Evolutionary conservation across 1,139 yeast genomes (phyloP).

Genomic region (Zygoascus hellenicus): DNA sequence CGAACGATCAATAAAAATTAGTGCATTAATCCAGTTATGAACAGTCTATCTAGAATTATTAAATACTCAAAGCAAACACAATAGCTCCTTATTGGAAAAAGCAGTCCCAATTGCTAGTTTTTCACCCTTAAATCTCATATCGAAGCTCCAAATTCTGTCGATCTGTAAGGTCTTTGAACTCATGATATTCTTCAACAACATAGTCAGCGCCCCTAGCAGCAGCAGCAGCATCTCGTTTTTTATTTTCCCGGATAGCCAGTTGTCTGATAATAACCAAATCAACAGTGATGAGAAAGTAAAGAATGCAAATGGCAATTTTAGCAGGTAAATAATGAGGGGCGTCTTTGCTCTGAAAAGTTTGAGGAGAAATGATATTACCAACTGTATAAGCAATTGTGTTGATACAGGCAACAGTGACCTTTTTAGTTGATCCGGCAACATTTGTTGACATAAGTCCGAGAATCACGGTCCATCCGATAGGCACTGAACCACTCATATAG

Average conservation of each 20-base stretch:
- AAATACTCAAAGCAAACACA: no score
- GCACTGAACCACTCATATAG: slow-evolving; percentile 24
- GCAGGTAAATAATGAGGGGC: slow-evolving; percentile 48
- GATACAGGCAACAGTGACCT: slow-evolving; percentile 39
- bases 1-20: no score
- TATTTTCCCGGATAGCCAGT: slow-evolving; percentile 33
- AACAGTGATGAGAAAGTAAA: slow-evolving; percentile 30
- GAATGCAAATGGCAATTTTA: slow-evolving; percentile 37
- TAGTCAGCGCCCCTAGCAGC: slow-evolving; percentile 35
- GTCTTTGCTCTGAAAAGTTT: slow-evolving; percentile 44
- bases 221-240: slow-evolving; percentile 20
- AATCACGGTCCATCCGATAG: slow-evolving; percentile 42
- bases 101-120: no score
- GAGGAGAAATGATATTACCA: slow-evolving; percentile 53
- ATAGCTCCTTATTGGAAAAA: no score
- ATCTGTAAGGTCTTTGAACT: slow-evolving; percentile 59
- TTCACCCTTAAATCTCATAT: slow-evolving; percentile 36
- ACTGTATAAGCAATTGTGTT: slow-evolving; percentile 49
- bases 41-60: no score
- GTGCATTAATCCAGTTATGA: no score
- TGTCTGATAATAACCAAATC: slow-evolving; percentile 29
- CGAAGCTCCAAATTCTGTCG: slow-evolving; percentile 55
- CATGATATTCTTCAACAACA: slow-evolving; percentile 33
- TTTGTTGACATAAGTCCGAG: slow-evolving; percentile 46
- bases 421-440: slow-evolving; percentile 54